phyloP scores from a whole-genome alignment of 768 basidiomycete species.

The Peribolospora kevripleyi region DNA sequence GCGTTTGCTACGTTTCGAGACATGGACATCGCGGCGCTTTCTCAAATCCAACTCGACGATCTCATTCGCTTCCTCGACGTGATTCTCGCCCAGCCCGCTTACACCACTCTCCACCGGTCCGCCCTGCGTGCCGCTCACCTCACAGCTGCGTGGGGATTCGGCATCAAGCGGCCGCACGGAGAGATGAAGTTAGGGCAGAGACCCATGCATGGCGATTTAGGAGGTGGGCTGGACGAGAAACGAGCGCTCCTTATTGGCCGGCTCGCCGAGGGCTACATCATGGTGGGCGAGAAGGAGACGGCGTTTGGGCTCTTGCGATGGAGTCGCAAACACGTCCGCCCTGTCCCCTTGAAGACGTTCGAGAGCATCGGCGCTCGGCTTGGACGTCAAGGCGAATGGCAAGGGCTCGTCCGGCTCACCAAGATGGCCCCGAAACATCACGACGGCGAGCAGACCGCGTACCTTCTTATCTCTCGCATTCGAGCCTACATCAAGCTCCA shows the following conservation, averaged over 20 bases:
- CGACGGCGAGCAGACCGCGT: not conserved
- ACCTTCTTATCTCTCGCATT: conserved; percentile 1
- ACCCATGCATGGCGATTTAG: no score
- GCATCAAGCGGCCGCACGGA: no score
- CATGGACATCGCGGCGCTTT: not conserved
- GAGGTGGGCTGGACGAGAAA: no score
- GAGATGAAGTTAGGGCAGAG: no score
- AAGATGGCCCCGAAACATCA: not conserved
- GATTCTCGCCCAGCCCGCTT: not conserved
- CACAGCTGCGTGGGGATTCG: not conserved
- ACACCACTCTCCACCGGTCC: not conserved
- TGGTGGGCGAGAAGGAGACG: not conserved
- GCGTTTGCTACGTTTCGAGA: not conserved
- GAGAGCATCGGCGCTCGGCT: not conserved
- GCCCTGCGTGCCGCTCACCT: not conserved
- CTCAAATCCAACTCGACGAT: not conserved
- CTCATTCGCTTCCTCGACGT: not conserved
- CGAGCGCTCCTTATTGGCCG: no score
- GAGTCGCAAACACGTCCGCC: no score
- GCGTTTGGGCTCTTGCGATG: no score
- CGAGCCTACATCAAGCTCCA: conserved; percentile 1
- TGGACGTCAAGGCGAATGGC: not conserved
- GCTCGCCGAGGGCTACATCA: no score
- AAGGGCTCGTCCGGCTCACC: not conserved
- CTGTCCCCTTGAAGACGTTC: not conserved